Evolutionary conservation across 192 early-diverging fungal genomes (phyloP).

Genomic region (Entomortierella parvispora): DNA sequence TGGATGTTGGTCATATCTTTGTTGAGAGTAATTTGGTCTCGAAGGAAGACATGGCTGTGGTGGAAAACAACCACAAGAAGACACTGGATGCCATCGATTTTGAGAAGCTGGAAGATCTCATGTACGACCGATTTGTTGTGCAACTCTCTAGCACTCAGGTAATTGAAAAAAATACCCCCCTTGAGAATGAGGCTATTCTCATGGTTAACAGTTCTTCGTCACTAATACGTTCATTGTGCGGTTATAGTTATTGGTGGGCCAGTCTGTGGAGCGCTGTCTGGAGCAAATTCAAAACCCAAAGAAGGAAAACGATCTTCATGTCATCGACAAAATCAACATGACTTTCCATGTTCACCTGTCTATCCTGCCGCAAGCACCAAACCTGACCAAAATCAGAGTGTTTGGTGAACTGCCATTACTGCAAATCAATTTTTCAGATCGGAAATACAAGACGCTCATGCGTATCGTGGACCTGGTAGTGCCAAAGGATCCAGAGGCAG

Average conservation of each 20-base stretch:
- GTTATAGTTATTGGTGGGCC: slow-evolving; percentile 74
- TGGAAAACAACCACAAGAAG: slow-evolving; percentile 74
- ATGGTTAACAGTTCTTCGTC: too few relatives aligned
- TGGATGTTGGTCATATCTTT: slow-evolving; percentile 93
- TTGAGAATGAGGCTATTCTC: too few relatives aligned
- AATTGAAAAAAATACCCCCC: neutral
- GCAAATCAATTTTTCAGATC: slow-evolving; percentile 91
- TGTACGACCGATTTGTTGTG: slow-evolving; percentile 94
- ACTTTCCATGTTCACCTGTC: slow-evolving; percentile 84
- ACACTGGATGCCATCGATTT: slow-evolving; percentile 73
- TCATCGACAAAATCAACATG: slow-evolving; percentile 91
- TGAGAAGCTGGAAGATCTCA: slow-evolving; percentile 74
- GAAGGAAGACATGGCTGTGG: slow-evolving; percentile 68
- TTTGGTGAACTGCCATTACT: slow-evolving; percentile 85
- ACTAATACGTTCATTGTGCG: neutral
- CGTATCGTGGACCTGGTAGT: slow-evolving; percentile 76
- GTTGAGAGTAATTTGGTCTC: slow-evolving; percentile 87
- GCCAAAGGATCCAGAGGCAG: slow-evolving; percentile 40
- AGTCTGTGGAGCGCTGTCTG: slow-evolving; percentile 78
- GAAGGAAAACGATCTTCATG: slow-evolving; percentile 70
- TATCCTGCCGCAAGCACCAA: slow-evolving; percentile 80
- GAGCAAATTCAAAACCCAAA: slow-evolving; percentile 68
- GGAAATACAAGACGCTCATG: slow-evolving; percentile 94
- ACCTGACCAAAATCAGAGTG: slow-evolving; percentile 80
- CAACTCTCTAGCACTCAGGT: slow-evolving; percentile 85